A percentile compares a stretch with the other conserved stretches of the same genome.
These are phyloP conservation scores for Capillidium rhysosporum DNA, from an alignment of 371 early-diverging fungal species.

Conservation along the genomic window DNA sequence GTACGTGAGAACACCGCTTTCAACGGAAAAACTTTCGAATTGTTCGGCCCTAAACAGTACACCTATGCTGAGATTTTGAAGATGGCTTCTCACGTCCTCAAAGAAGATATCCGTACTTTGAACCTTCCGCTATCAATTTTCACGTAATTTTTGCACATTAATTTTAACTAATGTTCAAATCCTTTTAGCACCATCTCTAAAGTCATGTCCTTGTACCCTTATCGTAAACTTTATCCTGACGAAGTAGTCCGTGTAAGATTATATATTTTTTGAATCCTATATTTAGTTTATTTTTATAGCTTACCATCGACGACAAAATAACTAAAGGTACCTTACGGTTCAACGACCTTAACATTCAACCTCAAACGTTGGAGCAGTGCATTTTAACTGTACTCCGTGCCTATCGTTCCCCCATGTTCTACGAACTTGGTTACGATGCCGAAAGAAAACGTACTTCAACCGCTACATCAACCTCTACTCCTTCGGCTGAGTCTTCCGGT, in stretches of 20 bases:
- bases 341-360: neutral
- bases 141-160: constrained; percentile 16
- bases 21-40: constrained; percentile 67
- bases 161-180: neutral
- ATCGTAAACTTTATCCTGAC: constrained; percentile 43
- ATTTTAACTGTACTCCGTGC: neutral
- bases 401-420: constrained; percentile 3
- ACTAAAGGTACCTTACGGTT: neutral
- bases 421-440: constrained; percentile 4
- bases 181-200: constrained; percentile 16
- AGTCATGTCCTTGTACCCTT: constrained; percentile 22
- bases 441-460: neutral
- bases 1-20: constrained; percentile 42
- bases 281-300: neutral
- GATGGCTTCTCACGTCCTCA: constrained; percentile 47
- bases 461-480: neutral
- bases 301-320: neutral
- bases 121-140: constrained; percentile 46
- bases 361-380: neutral
- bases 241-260: constrained; percentile 22
- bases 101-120: constrained; percentile 35
- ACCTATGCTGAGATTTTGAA: constrained; percentile 45
- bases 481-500: too few species aligned
- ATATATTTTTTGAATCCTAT: neutral
- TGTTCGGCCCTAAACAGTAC: constrained; percentile 71